Evolutionary conservation across 352 stramenopile species (phyloP).

Genomic region (Pythium coloratum): DNA sequence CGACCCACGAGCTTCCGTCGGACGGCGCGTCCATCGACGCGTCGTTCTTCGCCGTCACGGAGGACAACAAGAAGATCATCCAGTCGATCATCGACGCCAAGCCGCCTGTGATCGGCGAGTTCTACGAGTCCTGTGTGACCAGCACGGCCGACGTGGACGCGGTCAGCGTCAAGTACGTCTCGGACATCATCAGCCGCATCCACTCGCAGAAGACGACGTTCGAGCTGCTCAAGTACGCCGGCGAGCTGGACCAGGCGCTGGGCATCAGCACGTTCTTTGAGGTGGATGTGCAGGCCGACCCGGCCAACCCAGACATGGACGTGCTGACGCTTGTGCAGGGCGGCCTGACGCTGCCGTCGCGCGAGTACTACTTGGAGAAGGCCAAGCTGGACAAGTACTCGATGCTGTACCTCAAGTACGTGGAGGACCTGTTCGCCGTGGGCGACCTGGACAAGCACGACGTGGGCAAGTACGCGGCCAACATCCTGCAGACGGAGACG

Average conservation of each 20-base stretch:
- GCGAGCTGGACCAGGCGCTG: slow-evolving; percentile 45
- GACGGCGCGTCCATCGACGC: slow-evolving; percentile 50
- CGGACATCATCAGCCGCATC: slow-evolving; percentile 38
- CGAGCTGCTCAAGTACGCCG: slow-evolving; percentile 42
- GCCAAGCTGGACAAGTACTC: slow-evolving; percentile 40
- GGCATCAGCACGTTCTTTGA: slow-evolving; percentile 56
- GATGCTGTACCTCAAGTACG: slow-evolving; percentile 47
- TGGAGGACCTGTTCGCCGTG: slow-evolving; percentile 47
- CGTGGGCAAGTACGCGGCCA: slow-evolving; percentile 36
- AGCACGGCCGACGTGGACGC: slow-evolving; percentile 37
- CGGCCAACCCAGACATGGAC: slow-evolving; percentile 43
- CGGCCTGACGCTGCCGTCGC: slow-evolving; percentile 61
- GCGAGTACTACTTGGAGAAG: slow-evolving; percentile 58
- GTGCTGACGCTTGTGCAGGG: slow-evolving; percentile 54
- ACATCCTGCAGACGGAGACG: slow-evolving; percentile 70
- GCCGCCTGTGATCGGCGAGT: slow-evolving; percentile 54
- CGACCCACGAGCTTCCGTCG: slow-evolving; percentile 46
- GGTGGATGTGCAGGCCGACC: slow-evolving; percentile 42
- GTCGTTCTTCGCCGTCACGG: slow-evolving; percentile 52
- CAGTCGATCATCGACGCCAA: slow-evolving; percentile 46
- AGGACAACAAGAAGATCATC: slow-evolving; percentile 57
- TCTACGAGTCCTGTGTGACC: slow-evolving; percentile 61
- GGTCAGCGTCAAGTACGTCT: slow-evolving; percentile 38
- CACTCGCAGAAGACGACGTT: slow-evolving; percentile 40
- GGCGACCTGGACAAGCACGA: slow-evolving; percentile 40